Evolutionary conservation across 75 land plant species (phyloP), one percentile per base, ranked within the genome.

Genomic region (Cryptomeria japonica): DNA sequence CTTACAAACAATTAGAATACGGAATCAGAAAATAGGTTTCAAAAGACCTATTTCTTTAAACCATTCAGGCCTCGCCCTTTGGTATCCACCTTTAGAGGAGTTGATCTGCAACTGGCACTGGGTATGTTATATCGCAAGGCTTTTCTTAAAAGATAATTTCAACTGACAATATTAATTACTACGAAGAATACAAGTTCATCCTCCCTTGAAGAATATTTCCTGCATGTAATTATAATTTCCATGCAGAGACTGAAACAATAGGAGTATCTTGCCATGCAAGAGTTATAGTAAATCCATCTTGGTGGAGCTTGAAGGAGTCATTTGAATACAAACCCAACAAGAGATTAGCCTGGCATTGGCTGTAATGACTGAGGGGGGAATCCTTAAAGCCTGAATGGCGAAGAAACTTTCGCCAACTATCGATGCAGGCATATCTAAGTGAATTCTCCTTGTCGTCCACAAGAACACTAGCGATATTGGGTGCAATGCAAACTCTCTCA

Each of bases 201-300:
- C 31, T 72, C 76, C 36, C 76, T 31, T 25, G 3, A 13, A 72
- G 34, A 72, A 72, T 72, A 75, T 3, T 75, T 75, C 37, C 12
- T 75, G 37, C 34, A 34, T 44, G n/a, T 32, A 44, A 82, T 31
- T 87, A 88, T 49, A 75, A 88, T 34, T 72, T 87, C 89, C 89
- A 89, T 32, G 83, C 77, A 36, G 89, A 89, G 36, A 89, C 89
- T 41, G 89, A 87, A 77, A 89, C 88, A 42, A 89, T 84, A 19
- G 89, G 88, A 51, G 89, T 89, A 44, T 89, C 89, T 36, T 89
- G 89, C 89, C 89, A 89, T 31, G 88, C 89, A 19, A 89, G 49
- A 73, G 89, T 89, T 42, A 89, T n/a, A n/a, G 89, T 78, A 55
- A 51, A 38, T n/a, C 80, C 87, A 36, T 89, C 89, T 53, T 89